Base-by-base conservation (phyloP, 2,329 filamentous ascomycete species). In the Aspergillus versicolor region DNA sequence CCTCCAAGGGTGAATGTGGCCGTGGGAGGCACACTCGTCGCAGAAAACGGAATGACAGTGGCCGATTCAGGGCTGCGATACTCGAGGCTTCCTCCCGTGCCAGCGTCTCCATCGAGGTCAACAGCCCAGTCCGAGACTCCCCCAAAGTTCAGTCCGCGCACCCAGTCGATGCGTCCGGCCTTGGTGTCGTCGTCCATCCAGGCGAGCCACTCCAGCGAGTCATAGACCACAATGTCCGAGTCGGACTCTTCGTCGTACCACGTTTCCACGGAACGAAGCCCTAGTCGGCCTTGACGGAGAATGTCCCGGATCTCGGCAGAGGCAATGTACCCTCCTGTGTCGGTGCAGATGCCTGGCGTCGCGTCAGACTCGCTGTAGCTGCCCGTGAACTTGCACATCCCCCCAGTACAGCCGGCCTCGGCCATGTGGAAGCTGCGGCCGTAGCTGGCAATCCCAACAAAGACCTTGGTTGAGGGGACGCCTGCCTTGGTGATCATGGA, bases 401-500 rank as follows among this genome's bases (percentile, higher is more conserved):
- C 27, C n/a, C 40, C 41, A 8, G 50, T 52, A 19, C 52, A 55
- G 19, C 38, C 24, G 5, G 52, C 13, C 19, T 44, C 15, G 4
- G 37, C 38, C 52, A 55, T 49, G 15, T 42, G 32, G 38, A 55
- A 55, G 17, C 37, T 43, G n/a, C 52, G 52, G 11, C 45, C 52
- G n/a, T 55, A 55, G 27, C 38, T 44, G 3, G 45, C 22, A 24
- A 55, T 46, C 2, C 52, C 52, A 8, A 55, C 52, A 4, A 55
- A 12, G 15, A 49, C 37, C 24, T 55, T 50, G 5, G 21, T 13
- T 11, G 19, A 38, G 4, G 52, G 37, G 17, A 50, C 52, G 21
- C 45, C 45, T 6, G 52, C 52, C 27, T 55, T 55, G 38, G 52
- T 55, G 38, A 52, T 75, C 72, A 43, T 62, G 3, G 69, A 63